Conservation (phyloP, 1,284 basidiomycete genomes). For the Apiotrichum brassicae region DNA sequence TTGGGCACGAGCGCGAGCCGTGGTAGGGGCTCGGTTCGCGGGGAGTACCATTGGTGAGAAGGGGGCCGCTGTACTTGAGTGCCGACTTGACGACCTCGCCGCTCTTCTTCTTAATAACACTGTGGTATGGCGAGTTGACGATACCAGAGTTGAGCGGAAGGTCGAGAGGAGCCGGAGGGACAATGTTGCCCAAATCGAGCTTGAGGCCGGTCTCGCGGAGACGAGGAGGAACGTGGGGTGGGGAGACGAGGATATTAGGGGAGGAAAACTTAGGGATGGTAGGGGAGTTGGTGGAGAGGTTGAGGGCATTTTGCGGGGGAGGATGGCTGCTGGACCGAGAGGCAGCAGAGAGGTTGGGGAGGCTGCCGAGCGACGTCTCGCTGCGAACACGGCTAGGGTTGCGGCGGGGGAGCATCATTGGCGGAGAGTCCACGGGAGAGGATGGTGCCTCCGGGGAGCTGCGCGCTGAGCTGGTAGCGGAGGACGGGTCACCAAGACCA, state of each 20-base stretch:
- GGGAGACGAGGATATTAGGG: conserved; percentile 11
- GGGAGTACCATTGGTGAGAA: conserved; percentile 32
- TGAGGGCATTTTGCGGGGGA: too few relatives aligned
- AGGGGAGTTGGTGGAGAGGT: neutral
- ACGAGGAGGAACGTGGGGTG: conserved; percentile 6
- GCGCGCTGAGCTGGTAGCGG: conserved; percentile 12
- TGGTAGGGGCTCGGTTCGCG: conserved; percentile 56
- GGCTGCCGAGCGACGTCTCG: conserved; percentile 27
- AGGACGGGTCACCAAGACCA: conserved; percentile 28
- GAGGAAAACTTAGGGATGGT: too few relatives aligned
- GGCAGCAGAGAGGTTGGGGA: conserved; percentile 4
- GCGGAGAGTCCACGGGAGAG: neutral
- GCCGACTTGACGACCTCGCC: conserved; percentile 88
- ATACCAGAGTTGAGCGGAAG: conserved; percentile 14
- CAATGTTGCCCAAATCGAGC: conserved; percentile 42
- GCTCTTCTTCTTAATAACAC: conserved; percentile 72
- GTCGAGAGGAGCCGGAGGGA: conserved; percentile 16
- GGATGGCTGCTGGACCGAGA: neutral
- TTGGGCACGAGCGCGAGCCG: conserved; percentile 59
- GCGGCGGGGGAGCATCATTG: conserved; percentile 22
- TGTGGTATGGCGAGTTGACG: conserved; percentile 31
- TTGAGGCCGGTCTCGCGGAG: conserved; percentile 43
- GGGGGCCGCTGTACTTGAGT: conserved; percentile 63
- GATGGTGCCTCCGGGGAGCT: conserved; percentile 7
- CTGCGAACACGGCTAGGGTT: conserved; percentile 28